Evolutionary conservation across 306 rosid genomes (phyloP).

Genomic region (Quercus bicolor): DNA sequence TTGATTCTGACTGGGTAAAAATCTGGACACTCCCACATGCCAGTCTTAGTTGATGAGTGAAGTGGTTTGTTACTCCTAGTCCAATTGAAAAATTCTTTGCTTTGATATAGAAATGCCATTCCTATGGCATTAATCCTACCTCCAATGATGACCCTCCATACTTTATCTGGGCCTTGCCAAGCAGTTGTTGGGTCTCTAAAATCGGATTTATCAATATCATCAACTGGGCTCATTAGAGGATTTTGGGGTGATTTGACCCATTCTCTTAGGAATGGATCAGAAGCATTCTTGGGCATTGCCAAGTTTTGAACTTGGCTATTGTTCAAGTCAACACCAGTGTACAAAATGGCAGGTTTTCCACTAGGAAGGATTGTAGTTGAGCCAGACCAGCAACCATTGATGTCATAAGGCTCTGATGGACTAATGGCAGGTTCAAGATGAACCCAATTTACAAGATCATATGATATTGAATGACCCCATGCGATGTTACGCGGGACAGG

Average conservation of each 20-base stretch:
- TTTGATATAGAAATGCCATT: slow-evolving; percentile 31
- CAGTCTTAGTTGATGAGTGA: slow-evolving; percentile 17
- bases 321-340: slow-evolving; percentile 35
- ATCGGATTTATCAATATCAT: slow-evolving; percentile 22
- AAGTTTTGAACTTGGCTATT: slow-evolving; percentile 39
- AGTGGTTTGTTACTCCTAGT: slow-evolving; percentile 25
- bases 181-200: slow-evolving; percentile 64
- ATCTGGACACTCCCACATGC: slow-evolving; percentile 56
- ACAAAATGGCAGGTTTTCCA: slow-evolving; percentile 32
- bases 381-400: slow-evolving; percentile 51
- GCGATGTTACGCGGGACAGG: slow-evolving; percentile 34
- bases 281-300: slow-evolving; percentile 37
- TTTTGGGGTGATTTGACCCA: slow-evolving; percentile 47
- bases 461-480: slow-evolving; percentile 57
- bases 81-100: slow-evolving; percentile 51
- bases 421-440: slow-evolving; percentile 39
- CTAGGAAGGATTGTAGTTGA: slow-evolving; percentile 42
- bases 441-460: slow-evolving; percentile 55
- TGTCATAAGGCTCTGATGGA: slow-evolving; percentile 43
- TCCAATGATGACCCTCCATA: slow-evolving; percentile 48
- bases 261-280: slow-evolving; percentile 46
- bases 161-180: slow-evolving; percentile 43
- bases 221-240: slow-evolving; percentile 37
- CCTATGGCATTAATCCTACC: slow-evolving; percentile 33
- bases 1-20: slow-evolving; percentile 42